These are phyloP conservation scores for Camelina neglecta DNA, from an alignment of 345 rosid genomes.

Conservation along the genomic window DNA sequence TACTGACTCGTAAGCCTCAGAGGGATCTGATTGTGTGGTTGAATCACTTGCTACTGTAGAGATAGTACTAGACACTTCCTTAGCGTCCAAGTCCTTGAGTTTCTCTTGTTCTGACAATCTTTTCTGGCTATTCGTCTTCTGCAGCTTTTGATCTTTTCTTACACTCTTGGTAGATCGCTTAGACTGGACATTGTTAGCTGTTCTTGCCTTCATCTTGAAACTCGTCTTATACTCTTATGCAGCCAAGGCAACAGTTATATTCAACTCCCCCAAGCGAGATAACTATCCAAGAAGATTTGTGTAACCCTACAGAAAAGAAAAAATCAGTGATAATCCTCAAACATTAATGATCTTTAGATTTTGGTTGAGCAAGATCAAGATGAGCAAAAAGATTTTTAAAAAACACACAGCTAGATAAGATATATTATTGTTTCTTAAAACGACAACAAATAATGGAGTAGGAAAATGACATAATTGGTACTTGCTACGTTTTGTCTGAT, in stretches of 20 bases:
- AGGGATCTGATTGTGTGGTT: constrained; percentile 58
- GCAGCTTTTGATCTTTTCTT: constrained; percentile 55
- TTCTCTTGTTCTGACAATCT: constrained; percentile 49
- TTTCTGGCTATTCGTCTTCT: constrained; percentile 55
- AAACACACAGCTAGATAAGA: constrained; percentile 32
- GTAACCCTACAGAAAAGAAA: constrained; percentile 26
- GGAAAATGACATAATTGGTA: constrained; percentile 33
- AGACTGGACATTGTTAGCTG: constrained; percentile 55
- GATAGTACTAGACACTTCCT: constrained; percentile 45
- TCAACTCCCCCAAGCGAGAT: constrained; percentile 26
- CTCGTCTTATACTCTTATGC: constrained; percentile 46
- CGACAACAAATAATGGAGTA: constrained; percentile 29
- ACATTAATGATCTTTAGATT: background rate
- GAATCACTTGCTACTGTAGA: constrained; percentile 55
- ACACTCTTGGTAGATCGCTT: constrained; percentile 60
- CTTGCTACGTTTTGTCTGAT: constrained; percentile 29
- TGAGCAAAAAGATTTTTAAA: background rate
- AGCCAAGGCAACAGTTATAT: constrained; percentile 27
- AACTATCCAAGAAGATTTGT: constrained; percentile 24
- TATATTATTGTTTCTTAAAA: constrained; percentile 30
- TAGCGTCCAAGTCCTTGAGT: constrained; percentile 35
- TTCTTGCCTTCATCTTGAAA: constrained; percentile 58
- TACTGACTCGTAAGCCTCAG: constrained; percentile 61
- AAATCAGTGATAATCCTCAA: background rate
- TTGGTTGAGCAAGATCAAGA: constrained; percentile 22